phyloP scores from a whole-genome alignment of 2,329 filamentous ascomycete genomes.

The Diaporthe velutina region DNA sequence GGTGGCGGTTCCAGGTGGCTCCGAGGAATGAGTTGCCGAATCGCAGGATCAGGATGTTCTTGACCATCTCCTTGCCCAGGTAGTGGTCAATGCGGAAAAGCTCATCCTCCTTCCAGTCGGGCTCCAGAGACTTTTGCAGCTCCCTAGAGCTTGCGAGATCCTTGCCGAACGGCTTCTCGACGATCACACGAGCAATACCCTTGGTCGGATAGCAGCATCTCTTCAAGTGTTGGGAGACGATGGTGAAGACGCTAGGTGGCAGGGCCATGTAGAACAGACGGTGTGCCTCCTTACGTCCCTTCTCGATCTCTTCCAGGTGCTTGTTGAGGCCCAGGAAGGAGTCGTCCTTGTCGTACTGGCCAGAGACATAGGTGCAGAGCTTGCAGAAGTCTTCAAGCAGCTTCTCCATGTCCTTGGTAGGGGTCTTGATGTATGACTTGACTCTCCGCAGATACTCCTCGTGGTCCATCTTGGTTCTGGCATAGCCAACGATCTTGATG shows the following conservation, averaged over 20 bases:
- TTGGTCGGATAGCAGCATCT: slow-evolving; percentile 94
- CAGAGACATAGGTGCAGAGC: slow-evolving; percentile 93
- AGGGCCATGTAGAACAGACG: slow-evolving; percentile 99
- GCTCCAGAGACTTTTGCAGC: slow-evolving; percentile 93
- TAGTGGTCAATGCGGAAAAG: slow-evolving; percentile 99
- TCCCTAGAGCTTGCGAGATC: slow-evolving; percentile 94
- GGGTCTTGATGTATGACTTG: slow-evolving; percentile 98
- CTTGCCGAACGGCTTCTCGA: slow-evolving; percentile 99
- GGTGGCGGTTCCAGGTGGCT: slow-evolving; percentile 98
- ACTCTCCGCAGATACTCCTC: slow-evolving; percentile 94
- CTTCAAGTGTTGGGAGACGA: slow-evolving; percentile 97
- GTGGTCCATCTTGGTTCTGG: slow-evolving; percentile 99
- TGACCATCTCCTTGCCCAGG: slow-evolving; percentile 99
- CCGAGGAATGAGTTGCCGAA: slow-evolving; percentile 99
- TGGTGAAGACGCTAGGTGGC: slow-evolving; percentile 96
- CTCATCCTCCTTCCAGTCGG: slow-evolving; percentile 99
- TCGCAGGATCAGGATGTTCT: slow-evolving; percentile 97
- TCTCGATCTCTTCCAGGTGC: slow-evolving; percentile 88
- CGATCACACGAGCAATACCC: slow-evolving; percentile 94
- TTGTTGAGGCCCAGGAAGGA: slow-evolving; percentile 88
- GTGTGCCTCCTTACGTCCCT: slow-evolving; percentile 85
- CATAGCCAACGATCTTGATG: slow-evolving; percentile 98
- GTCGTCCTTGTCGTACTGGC: slow-evolving; percentile 97
- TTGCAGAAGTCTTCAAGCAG: slow-evolving; percentile 91
- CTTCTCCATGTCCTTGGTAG: slow-evolving; percentile 96